These are phyloP conservation scores for Buxus sempervirens DNA, from an alignment of 164 flowering plant genomes.

Conservation along the genomic window DNA sequence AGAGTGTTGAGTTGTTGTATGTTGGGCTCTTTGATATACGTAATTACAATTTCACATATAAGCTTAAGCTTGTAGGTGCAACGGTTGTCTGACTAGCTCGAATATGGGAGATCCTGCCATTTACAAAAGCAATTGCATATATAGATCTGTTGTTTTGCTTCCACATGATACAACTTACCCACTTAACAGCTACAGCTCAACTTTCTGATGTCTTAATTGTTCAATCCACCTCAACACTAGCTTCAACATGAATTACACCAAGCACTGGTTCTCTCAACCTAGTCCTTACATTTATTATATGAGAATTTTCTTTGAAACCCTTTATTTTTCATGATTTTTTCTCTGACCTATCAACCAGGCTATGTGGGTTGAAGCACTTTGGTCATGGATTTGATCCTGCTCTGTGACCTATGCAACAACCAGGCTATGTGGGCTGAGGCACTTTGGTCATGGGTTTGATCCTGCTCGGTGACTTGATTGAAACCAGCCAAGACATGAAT, in stretches of 20 bases:
- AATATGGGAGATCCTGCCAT: not conserved
- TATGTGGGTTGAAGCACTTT: no score
- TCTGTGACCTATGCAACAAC: no score
- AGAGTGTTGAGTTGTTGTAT: no score
- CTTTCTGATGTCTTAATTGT: conserved; percentile 1
- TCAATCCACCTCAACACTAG: not conserved
- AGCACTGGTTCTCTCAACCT: conserved; percentile 1
- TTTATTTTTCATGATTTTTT: not conserved
- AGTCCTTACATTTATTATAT: not conserved
- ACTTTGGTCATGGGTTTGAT: no score
- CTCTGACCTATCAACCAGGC: not conserved
- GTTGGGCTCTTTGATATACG: no score
- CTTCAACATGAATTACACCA: not conserved
- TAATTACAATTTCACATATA: no score
- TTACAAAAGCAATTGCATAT: conserved; percentile 7
- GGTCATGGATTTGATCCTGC: no score
- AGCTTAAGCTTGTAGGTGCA: no score
- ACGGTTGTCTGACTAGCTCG: no score
- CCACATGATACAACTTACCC: conserved; percentile 14
- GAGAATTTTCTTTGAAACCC: not conserved
- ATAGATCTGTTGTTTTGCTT: not conserved
- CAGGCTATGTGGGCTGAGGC: no score
- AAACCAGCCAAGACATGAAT: no score
- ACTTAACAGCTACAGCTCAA: conserved; percentile 15
- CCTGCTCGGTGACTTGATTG: no score